These are phyloP conservation scores for Saccharomycopsis sp. DNA, from an alignment of 805 yeast genomes.

Conservation along the genomic window DNA sequence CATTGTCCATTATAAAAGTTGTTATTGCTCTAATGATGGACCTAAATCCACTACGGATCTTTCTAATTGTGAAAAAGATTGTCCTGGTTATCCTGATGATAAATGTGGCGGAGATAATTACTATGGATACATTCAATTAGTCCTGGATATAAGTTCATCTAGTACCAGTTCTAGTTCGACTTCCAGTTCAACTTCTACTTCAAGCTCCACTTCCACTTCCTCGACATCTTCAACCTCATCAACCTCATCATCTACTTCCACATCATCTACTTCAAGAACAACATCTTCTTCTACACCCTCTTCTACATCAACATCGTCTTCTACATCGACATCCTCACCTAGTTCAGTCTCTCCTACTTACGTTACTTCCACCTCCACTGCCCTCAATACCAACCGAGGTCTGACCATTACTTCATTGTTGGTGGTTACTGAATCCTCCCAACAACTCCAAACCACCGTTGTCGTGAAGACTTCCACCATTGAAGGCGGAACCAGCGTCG, in stretches of 20 bases:
- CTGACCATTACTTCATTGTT: background rate
- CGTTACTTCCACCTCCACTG: background rate
- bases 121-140: slow-evolving; percentile 29
- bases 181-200: slow-evolving; percentile 19
- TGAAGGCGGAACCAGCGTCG: too few relatives aligned
- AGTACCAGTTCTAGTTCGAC: slow-evolving; percentile 18
- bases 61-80: slow-evolving; percentile 13
- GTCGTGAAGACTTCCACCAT: background rate
- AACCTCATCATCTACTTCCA: background rate
- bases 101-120: slow-evolving; percentile 23
- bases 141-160: too few relatives aligned
- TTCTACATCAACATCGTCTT: background rate
- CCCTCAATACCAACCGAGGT: background rate
- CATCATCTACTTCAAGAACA: background rate
- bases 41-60: slow-evolving; percentile 28
- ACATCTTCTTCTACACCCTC: background rate
- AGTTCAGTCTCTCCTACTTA: too few relatives aligned
- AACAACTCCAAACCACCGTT: background rate
- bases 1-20: slow-evolving; percentile 31
- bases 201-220: slow-evolving; percentile 18
- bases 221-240: background rate
- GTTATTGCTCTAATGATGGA: slow-evolving; percentile 40
- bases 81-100: slow-evolving; percentile 20
- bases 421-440: background rate
- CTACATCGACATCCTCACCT: background rate